Conservation (phyloP, 2,329 filamentous ascomycete species). For the Penicillium italicum region DNA sequence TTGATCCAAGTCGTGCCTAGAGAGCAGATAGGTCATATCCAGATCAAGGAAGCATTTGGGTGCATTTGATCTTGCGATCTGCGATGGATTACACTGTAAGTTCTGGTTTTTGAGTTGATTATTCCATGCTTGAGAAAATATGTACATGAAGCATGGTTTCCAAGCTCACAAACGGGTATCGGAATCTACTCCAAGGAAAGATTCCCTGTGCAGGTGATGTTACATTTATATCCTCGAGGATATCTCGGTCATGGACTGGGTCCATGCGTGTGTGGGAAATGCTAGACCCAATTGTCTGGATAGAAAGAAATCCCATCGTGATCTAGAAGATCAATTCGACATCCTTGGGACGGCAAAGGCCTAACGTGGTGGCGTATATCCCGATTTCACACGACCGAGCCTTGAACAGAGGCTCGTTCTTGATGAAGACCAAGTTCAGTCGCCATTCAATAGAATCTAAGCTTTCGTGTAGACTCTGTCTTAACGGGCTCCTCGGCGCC, state of each 20-base stretch:
- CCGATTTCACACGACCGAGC: background rate
- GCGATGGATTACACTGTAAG: background rate
- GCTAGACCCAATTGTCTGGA: background rate
- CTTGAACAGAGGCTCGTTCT: background rate
- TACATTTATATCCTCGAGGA: background rate
- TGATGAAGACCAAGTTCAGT: background rate
- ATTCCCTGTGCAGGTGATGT: slow-evolving; percentile 4
- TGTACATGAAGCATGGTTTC: slow-evolving; percentile 2
- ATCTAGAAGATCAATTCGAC: background rate
- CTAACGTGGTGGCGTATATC: background rate
- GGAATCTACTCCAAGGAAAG: background rate
- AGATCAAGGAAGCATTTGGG: too few relatives aligned
- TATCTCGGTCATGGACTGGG: background rate
- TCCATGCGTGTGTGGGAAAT: background rate
- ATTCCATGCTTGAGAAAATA: background rate
- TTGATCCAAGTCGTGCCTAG: background rate
- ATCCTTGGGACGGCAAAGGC: background rate
- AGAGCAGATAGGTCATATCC: background rate
- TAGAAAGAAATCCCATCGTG: background rate
- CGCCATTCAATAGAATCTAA: slow-evolving; percentile 30
- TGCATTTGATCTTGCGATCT: background rate
- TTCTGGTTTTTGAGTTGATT: background rate
- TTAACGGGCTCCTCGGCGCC: slow-evolving; percentile 15
- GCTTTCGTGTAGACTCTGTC: slow-evolving; percentile 21
- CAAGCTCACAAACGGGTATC: slow-evolving; percentile 5